Conservation (phyloP, 1,139 yeast genomes). For the Pichia sp. region DNA sequence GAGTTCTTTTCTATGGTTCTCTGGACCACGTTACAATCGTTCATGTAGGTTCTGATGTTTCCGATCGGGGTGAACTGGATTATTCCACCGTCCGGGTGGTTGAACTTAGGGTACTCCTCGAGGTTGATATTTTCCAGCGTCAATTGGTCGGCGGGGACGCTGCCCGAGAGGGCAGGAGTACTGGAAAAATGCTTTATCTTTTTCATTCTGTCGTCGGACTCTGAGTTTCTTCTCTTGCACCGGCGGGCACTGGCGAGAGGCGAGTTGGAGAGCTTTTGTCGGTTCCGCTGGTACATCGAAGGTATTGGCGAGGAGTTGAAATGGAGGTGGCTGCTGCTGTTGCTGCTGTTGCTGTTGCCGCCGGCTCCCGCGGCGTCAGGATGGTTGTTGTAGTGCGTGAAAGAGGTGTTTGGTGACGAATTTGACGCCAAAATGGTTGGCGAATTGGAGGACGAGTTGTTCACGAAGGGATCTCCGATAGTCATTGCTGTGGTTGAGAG, state of each 20-base stretch:
- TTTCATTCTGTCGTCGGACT: conserved; percentile 27
- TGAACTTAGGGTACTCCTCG: conserved; percentile 56
- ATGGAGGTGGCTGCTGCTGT: conserved; percentile 1
- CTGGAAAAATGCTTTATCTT: conserved; percentile 25
- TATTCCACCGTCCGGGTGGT: conserved; percentile 62
- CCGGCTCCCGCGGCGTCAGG: neutral
- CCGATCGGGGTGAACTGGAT: conserved; percentile 67
- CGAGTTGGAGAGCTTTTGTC: conserved; percentile 13
- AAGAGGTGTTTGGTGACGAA: neutral
- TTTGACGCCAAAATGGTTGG: conserved; percentile 9
- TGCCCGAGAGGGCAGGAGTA: neutral
- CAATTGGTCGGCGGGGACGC: conserved; percentile 15
- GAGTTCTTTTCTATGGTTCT: conserved; percentile 30
- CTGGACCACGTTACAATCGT: conserved; percentile 29
- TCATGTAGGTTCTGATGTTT: conserved; percentile 32
- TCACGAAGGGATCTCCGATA: conserved; percentile 9
- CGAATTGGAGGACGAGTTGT: conserved; percentile 4
- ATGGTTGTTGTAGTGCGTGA: neutral
- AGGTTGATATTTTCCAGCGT: conserved; percentile 28
- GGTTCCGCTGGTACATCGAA: conserved; percentile 14
- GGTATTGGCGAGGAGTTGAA: conserved; percentile 11
- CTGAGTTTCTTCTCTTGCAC: conserved; percentile 31
- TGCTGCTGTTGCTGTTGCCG: neutral
- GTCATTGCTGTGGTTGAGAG: conserved; percentile 6
- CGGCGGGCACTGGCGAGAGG: conserved; percentile 12